Conservation (phyloP, 371 early-diverging fungal genomes). For the Massospora cicadina region DNA sequence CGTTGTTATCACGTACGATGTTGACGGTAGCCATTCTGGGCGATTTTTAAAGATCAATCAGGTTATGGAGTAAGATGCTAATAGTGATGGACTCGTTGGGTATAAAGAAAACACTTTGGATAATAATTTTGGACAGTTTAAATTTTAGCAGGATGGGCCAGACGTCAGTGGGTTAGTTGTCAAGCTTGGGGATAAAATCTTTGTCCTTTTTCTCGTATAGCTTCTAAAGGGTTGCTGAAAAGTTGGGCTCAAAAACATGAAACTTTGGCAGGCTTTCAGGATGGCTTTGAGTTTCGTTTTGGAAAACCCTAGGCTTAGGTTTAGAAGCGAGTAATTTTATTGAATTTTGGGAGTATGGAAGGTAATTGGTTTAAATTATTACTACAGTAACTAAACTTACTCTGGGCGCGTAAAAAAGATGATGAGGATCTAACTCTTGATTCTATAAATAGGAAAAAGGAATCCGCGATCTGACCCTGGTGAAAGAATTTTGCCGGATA, state of each 20-base stretch:
- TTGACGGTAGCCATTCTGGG: conserved; percentile 52
- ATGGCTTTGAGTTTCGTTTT: too few species aligned
- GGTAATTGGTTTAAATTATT: too few species aligned
- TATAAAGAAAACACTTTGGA: not conserved
- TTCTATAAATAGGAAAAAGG: too few species aligned
- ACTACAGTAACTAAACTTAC: too few species aligned
- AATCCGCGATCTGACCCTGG: too few species aligned
- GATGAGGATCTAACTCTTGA: too few species aligned
- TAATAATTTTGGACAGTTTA: not conserved
- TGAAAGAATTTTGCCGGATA: too few species aligned
- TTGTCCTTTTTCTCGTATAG: not conserved
- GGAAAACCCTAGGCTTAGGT: too few species aligned
- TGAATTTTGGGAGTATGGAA: too few species aligned
- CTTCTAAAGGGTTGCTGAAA: not conserved
- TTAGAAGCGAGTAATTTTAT: too few species aligned
- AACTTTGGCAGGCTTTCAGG: not conserved
- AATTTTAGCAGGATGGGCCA: not conserved
- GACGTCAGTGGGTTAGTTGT: not conserved
- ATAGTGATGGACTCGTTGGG: not conserved
- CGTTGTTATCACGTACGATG: conserved; percentile 72
- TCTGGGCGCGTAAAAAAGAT: too few species aligned
- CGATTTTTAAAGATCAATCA: too few species aligned
- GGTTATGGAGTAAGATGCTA: not conserved
- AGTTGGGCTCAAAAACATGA: not conserved
- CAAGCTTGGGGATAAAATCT: not conserved